These are phyloP conservation scores for Fusarium neocosmosporiellum DNA, from an alignment of 2,329 filamentous ascomycete genomes.

Conservation along the genomic window DNA sequence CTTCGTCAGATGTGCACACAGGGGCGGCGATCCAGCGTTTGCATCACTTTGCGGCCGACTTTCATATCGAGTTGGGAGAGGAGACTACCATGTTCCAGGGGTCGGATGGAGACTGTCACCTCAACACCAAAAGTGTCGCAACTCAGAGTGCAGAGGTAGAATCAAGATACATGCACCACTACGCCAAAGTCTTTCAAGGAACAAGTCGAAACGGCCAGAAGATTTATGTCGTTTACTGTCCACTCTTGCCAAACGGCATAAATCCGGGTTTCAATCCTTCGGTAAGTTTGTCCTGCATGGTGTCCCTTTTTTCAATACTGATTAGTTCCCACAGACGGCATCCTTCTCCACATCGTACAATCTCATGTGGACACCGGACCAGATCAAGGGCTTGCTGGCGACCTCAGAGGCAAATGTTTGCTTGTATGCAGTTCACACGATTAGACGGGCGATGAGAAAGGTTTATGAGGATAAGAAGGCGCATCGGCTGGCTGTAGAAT, in stretches of 20 bases:
- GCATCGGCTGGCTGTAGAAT: background rate
- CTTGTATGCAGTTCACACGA: constrained; percentile 24
- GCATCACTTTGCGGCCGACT: constrained; percentile 36
- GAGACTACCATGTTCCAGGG: background rate
- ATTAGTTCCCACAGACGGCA: background rate
- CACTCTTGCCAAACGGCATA: constrained; percentile 18
- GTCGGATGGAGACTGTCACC: accelerated
- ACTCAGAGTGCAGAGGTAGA: background rate
- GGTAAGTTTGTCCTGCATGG: constrained; percentile 1
- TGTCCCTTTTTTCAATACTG: no score
- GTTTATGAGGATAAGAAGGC: constrained; percentile 26
- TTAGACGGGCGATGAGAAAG: constrained; percentile 19
- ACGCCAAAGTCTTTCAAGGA: constrained; percentile 31
- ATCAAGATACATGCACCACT: background rate
- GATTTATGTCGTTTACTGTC: constrained; percentile 34
- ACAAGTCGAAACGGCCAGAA: constrained; percentile 5
- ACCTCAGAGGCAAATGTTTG: constrained; percentile 25
- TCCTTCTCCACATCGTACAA: constrained; percentile 39
- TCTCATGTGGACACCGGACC: constrained; percentile 37
- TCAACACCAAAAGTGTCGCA: accelerated
- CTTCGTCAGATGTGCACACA: constrained; percentile 32
- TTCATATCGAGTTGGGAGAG: constrained; percentile 21
- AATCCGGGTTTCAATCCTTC: constrained; percentile 28
- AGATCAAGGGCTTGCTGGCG: constrained; percentile 18
- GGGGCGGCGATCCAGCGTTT: constrained; percentile 31